Evolutionary conservation across 78 protist genomes (phyloP).

Genomic region (Creolimax fragrantissima): DNA sequence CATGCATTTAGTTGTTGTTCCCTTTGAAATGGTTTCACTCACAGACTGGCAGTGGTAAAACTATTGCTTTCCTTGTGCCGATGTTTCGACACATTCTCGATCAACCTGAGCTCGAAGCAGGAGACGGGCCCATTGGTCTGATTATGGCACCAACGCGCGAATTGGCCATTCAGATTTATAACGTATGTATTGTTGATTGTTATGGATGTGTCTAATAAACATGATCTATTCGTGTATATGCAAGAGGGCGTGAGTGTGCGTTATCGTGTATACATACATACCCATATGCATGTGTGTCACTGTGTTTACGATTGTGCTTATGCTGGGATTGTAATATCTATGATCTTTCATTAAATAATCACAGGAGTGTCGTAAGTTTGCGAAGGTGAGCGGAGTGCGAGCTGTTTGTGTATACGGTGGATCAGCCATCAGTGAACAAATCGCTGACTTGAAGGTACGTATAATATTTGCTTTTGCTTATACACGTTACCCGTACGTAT

Average conservation of each 20-base stretch:
- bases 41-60: slow-evolving; percentile 87
- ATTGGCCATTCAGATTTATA: slow-evolving; percentile 82
- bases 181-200: neutral
- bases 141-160: slow-evolving; percentile 96
- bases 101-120: slow-evolving; percentile 62
- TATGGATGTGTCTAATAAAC: no score
- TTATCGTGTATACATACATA: neutral
- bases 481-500: no score
- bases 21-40: neutral
- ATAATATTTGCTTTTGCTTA: no score
- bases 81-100: slow-evolving; percentile 84
- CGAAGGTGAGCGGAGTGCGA: slow-evolving; percentile 10
- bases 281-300: neutral
- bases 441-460: slow-evolving; percentile 50
- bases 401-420: slow-evolving; percentile 92
- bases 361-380: slow-evolving; percentile 63
- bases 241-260: no score
- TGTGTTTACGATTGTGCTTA: neutral
- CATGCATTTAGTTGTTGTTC: slow-evolving; percentile 15
- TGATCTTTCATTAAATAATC: neutral
- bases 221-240: no score
- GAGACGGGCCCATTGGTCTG: slow-evolving; percentile 91
- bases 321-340: no score
- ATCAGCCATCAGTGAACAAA: slow-evolving; percentile 79
- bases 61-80: slow-evolving; percentile 94